Percentiles rank a stretch among this genome's conserved stretches.
These are phyloP conservation scores for Pyricularia grisea DNA, from an alignment of 2,329 filamentous ascomycete species.

Conservation along the genomic window DNA sequence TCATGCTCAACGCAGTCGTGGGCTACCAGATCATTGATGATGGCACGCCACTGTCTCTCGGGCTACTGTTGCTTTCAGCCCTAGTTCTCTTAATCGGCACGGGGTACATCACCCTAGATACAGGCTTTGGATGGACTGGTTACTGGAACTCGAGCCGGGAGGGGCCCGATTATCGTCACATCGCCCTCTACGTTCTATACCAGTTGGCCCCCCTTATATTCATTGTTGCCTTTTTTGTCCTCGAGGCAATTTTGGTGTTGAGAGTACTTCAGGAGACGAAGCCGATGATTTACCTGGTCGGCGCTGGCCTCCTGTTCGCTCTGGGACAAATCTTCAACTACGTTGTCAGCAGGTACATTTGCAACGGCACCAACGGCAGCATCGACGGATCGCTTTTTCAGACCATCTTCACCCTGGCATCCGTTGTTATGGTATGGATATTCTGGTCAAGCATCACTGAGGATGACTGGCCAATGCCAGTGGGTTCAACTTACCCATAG, in stretches of 20 bases:
- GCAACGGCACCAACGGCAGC: conserved; percentile 69
- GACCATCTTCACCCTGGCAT: conserved; percentile 80
- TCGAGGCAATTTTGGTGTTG: conserved; percentile 78
- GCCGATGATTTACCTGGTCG: conserved; percentile 81
- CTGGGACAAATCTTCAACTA: conserved; percentile 96
- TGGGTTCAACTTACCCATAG: conserved; percentile 15
- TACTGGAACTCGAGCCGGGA: conserved; percentile 58
- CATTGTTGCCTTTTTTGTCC: conserved; percentile 75
- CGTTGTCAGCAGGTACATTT: conserved; percentile 84
- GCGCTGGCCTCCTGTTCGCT: conserved; percentile 73
- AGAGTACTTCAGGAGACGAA: conserved; percentile 77
- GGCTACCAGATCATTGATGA: conserved; percentile 93
- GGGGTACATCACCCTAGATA: conserved; percentile 92
- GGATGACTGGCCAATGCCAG: conserved; percentile 80
- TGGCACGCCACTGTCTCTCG: conserved; percentile 76
- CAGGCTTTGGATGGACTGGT: conserved; percentile 75
- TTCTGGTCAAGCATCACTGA: conserved; percentile 99
- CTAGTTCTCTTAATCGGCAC: conserved; percentile 73
- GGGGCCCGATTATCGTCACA: conserved; percentile 56
- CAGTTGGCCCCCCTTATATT: conserved; percentile 84
- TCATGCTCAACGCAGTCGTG: conserved; percentile 85
- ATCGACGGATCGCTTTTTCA: conserved; percentile 93
- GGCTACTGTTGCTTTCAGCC: conserved; percentile 63
- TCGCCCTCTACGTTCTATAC: conserved; percentile 89
- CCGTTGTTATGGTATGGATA: conserved; percentile 77